Conservation (phyloP, 768 basidiomycete species). For the Hericium erinaceus region DNA sequence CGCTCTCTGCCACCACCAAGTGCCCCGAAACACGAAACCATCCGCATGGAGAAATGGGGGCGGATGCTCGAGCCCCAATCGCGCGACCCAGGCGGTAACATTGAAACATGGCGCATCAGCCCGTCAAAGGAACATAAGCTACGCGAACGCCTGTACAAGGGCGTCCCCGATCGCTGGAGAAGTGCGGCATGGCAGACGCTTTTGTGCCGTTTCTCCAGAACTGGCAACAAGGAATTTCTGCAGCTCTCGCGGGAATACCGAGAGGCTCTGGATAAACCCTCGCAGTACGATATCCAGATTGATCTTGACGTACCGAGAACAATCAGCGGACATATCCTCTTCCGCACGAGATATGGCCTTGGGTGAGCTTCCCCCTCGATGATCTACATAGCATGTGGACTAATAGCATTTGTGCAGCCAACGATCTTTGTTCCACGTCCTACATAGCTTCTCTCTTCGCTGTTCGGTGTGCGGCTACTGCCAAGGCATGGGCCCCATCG, state of each 20-base stretch:
- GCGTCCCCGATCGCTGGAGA: constrained; percentile 95
- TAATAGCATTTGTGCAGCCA: constrained; percentile 43
- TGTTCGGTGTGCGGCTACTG: constrained; percentile 89
- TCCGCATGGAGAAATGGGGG: constrained; percentile 88
- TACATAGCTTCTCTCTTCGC: constrained; percentile 84
- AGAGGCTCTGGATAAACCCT: constrained; percentile 67
- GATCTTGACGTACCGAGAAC: constrained; percentile 97
- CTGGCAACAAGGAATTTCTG: constrained; percentile 35
- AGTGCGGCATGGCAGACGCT: constrained; percentile 85
- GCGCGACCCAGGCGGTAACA: constrained; percentile 72
- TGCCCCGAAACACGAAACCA: constrained; percentile 50
- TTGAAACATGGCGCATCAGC: constrained; percentile 62
- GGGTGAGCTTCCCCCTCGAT: constrained; percentile 50
- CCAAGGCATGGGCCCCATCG: constrained; percentile 98
- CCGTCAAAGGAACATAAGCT: constrained; percentile 59
- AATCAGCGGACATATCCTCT: constrained; percentile 90
- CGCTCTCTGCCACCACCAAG: constrained; percentile 35
- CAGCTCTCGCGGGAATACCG: constrained; percentile 42
- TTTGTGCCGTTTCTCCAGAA: constrained; percentile 44
- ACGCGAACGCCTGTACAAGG: constrained; percentile 79
- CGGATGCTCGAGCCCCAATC: constrained; percentile 69
- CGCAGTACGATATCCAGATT: constrained; percentile 90
- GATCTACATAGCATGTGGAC: background rate
- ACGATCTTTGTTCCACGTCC: constrained; percentile 88
- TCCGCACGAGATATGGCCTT: constrained; percentile 89